Percentiles rank a stretch among this genome's conserved stretches.
Evolutionary conservation across 257 asterid genomes (phyloP).

Genomic region (Solanum stenotomum): DNA sequence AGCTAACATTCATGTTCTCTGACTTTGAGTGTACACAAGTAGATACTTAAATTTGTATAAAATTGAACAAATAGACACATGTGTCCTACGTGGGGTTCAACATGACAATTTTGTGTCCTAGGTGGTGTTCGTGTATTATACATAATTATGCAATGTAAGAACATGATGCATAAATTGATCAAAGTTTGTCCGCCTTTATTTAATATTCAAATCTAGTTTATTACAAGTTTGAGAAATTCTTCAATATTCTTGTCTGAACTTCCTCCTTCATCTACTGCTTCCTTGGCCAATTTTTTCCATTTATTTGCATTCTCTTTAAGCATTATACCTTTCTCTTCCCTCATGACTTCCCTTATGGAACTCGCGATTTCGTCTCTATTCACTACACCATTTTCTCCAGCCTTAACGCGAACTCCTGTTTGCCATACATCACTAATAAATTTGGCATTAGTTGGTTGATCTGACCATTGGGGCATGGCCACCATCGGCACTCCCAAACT

Average conservation of each 20-base stretch:
- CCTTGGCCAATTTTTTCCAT: slow-evolving; percentile 19
- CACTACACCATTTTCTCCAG: not conserved
- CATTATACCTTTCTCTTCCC: slow-evolving; percentile 6
- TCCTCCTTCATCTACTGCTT: slow-evolving; percentile 22
- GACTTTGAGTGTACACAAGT: not conserved
- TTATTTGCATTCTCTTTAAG: slow-evolving; percentile 11
- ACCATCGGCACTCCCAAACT: slow-evolving; percentile 26
- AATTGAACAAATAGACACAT: too few relatives aligned
- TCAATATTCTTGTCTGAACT: slow-evolving; percentile 18
- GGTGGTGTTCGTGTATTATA: too few relatives aligned
- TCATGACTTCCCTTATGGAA: slow-evolving; percentile 8
- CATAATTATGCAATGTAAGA: not conserved
- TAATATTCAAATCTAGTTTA: not conserved
- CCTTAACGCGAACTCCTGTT: slow-evolving; percentile 7
- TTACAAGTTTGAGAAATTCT: slow-evolving; percentile 3
- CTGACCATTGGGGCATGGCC: slow-evolving; percentile 17
- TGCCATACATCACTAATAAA: slow-evolving; percentile 15
- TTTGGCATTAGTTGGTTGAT: slow-evolving; percentile 20
- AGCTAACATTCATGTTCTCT: not conserved
- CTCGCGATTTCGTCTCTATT: slow-evolving; percentile 9
- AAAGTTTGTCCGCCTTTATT: not conserved
- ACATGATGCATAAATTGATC: not conserved
- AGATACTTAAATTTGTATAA: too few relatives aligned
- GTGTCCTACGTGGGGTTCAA: accelerated
- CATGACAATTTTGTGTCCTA: not conserved